Percentiles rank a stretch among this genome's conserved stretches.
Conservation (phyloP, 2,329 filamentous ascomycete species). For the Penicillium vulpinum region DNA sequence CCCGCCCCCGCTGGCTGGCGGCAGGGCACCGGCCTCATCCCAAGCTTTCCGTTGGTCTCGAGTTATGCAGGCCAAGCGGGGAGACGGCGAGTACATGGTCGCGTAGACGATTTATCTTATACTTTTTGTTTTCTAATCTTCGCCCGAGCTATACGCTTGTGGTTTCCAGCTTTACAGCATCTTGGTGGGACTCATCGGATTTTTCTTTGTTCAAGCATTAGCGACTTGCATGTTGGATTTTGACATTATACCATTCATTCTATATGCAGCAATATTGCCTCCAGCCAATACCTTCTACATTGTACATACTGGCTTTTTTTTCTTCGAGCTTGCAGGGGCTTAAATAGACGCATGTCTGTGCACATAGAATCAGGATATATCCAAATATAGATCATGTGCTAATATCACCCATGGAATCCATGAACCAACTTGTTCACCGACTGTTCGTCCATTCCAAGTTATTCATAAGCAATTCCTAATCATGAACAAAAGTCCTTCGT, state of each 20-base stretch:
- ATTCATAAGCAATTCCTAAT: not conserved
- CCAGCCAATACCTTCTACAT: not conserved
- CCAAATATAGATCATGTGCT: not conserved
- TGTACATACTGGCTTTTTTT: not conserved
- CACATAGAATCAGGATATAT: not conserved
- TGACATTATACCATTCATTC: slow-evolving; percentile 22
- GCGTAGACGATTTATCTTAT: slow-evolving; percentile 21
- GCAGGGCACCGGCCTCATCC: slow-evolving; percentile 10
- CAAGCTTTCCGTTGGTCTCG: slow-evolving; percentile 41
- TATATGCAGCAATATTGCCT: slow-evolving; percentile 1
- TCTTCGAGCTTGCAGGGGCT: not conserved
- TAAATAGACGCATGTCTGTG: not conserved
- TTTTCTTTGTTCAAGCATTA: slow-evolving; percentile 5
- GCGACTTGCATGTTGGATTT: slow-evolving; percentile 10
- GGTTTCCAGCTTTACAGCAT: slow-evolving; percentile 7
- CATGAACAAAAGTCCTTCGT: not conserved
- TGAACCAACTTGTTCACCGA: not conserved
- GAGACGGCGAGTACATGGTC: slow-evolving; percentile 43
- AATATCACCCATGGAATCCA: not conserved
- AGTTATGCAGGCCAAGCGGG: slow-evolving; percentile 40
- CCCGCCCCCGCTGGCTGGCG: slow-evolving; percentile 17
- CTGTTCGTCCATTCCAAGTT: too few relatives aligned
- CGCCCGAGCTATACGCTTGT: not conserved
- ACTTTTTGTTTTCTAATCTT: not conserved
- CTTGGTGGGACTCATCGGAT: not conserved